These are phyloP conservation scores for Neonectria coccinea DNA, from an alignment of 2,329 filamentous ascomycete species.

Conservation along the genomic window DNA sequence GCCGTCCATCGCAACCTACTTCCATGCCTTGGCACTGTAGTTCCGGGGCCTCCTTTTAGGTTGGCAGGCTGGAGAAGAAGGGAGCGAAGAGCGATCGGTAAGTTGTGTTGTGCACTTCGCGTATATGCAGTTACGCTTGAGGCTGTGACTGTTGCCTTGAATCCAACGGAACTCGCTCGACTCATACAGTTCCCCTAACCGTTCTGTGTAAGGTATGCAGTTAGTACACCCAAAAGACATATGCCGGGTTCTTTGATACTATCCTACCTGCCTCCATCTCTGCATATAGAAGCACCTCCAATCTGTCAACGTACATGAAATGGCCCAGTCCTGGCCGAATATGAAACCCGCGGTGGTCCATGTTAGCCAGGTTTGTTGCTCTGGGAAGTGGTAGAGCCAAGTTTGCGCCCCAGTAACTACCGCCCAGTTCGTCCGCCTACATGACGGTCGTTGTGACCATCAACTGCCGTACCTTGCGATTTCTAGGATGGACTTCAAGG, in stretches of 20 bases:
- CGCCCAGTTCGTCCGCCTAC: not conserved
- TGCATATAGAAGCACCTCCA: not conserved
- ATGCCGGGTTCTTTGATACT: not conserved
- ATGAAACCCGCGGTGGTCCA: constrained; percentile 11
- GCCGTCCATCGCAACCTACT: constrained; percentile 13
- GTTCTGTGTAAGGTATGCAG: not conserved
- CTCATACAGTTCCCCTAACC: constrained; percentile 30
- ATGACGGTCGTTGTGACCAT: not conserved
- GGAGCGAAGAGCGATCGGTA: too few relatives aligned
- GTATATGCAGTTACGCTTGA: constrained; percentile 26
- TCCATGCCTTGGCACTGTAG: not conserved
- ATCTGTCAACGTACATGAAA: constrained; percentile 4
- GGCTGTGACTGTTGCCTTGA: constrained; percentile 31
- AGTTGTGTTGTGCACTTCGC: too few relatives aligned
- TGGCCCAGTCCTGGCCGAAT: not conserved
- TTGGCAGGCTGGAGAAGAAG: constrained; percentile 12
- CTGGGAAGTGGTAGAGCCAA: not conserved
- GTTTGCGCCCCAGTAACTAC: not conserved
- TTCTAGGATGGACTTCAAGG: not conserved
- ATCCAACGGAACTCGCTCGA: constrained; percentile 32
- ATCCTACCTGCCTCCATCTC: not conserved
- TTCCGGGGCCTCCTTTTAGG: not conserved
- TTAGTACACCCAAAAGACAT: not conserved
- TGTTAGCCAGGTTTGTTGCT: not conserved
- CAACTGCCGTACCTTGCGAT: not conserved